Evolutionary conservation across 169 alveolate genomes (phyloP), one percentile per base, ranked within the genome.

Genomic region (Neospora caninum): DNA sequence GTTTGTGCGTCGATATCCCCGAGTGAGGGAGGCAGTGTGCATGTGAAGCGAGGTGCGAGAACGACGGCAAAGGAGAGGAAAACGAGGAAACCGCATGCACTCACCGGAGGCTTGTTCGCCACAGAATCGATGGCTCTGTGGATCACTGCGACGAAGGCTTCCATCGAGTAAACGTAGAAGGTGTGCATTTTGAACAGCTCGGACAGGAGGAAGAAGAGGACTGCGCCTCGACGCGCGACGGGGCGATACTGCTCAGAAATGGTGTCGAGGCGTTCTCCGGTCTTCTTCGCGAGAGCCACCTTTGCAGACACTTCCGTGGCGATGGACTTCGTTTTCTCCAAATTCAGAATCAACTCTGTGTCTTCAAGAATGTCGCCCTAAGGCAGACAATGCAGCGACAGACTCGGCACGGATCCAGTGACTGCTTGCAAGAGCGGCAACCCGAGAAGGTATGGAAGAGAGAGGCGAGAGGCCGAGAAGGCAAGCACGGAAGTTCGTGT

Each of bases 181-280:
- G 98, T 96, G 96, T 98, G 99, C 88, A 98, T 97, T 95, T 98
- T 98, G 95, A 97, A 97, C 29, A 73, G 91, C 36, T 83, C 94
- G 42, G 93, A 83, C 2, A 96, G 89, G 38, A 95, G 89, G 89
- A 94, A 94, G 80, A 93, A 93, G 34, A 93, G 94, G 27, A 88
- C 39, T 31, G 95, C 88, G 41, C 95, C 95, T 39, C 95, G 84
- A 53, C 93, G 91, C 43, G 99, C 99, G 22, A 99, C 99, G 42
- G 99, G 99, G 80, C 99, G 98, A 95, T 98, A 99, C 86, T 97
- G 97, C 96, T 99, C 99, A 45, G 99, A 98, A 91, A 99, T 97
- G 94, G 98, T 98, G 88, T 98, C 98, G 88, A 99, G 98, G 95
- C 97, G 96, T 83, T 97, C 98, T 96, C 98, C 99, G 22, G 99